Evolutionary conservation across 169 alveolate genomes (phyloP).

Genomic region (Amoebophrya sp.): DNA sequence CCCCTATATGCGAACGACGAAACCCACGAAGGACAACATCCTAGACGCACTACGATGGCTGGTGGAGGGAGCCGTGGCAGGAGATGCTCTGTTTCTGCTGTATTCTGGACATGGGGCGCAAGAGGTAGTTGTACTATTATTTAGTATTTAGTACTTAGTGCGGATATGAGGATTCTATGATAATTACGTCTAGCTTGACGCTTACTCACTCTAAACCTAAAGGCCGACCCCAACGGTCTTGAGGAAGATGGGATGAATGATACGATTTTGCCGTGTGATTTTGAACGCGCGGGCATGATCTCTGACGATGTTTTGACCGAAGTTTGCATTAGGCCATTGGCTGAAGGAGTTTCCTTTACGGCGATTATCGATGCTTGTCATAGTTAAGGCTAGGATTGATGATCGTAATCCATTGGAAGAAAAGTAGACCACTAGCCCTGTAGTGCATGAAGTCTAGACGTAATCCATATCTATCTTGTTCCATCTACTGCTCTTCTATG

Average conservation of each 20-base stretch:
- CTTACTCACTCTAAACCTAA: too few relatives aligned
- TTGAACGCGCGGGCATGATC: constrained; percentile 45
- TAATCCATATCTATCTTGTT: too few relatives aligned
- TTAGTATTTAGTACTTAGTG: too few relatives aligned
- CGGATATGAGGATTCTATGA: too few relatives aligned
- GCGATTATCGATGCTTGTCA: constrained; percentile 45
- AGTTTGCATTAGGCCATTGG: constrained; percentile 45
- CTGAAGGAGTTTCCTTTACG: constrained; percentile 45
- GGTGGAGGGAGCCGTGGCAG: constrained; percentile 45
- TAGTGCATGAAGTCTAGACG: too few relatives aligned
- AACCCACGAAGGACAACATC: constrained; percentile 46
- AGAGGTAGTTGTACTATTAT: too few relatives aligned
- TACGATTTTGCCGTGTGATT: constrained; percentile 49
- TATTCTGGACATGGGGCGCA: constrained; percentile 54
- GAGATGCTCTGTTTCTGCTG: constrained; percentile 48
- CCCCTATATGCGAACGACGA: background rate
- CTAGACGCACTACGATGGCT: constrained; percentile 49
- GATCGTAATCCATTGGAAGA: too few relatives aligned
- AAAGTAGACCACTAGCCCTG: too few relatives aligned
- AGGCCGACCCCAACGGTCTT: constrained; percentile 40
- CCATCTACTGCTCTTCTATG: too few relatives aligned
- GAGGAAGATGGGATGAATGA: constrained; percentile 55
- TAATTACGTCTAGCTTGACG: too few relatives aligned
- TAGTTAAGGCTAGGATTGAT: too few relatives aligned
- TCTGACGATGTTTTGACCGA: constrained; percentile 48